phyloP scores from a whole-genome alignment of 805 yeast species.

The Cyberlindnera mycetangii region DNA sequence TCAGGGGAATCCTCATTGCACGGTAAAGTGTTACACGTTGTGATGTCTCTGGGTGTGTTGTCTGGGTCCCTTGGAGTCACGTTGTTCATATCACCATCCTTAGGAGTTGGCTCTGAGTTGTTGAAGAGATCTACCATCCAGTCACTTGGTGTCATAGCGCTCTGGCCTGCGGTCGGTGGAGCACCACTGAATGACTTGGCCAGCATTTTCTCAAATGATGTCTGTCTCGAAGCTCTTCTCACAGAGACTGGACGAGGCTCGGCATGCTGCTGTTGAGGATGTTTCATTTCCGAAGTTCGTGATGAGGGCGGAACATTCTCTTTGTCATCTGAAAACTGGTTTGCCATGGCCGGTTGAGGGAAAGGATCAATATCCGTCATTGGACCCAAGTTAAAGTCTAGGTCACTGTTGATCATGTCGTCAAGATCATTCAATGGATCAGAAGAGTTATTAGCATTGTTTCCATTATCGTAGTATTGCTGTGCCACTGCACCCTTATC shows the following conservation, averaged over 20 bases:
- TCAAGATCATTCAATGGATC: slow-evolving; percentile 39
- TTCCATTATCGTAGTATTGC: slow-evolving; percentile 13
- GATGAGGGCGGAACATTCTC: slow-evolving; percentile 39
- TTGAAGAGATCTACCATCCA: slow-evolving; percentile 28
- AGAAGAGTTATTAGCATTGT: slow-evolving; percentile 26
- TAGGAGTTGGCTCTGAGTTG: slow-evolving; percentile 27
- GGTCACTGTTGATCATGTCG: slow-evolving; percentile 27
- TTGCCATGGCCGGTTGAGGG: slow-evolving; percentile 17
- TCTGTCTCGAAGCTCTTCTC: slow-evolving; percentile 29
- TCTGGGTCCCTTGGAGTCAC: slow-evolving; percentile 17
- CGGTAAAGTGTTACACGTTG: slow-evolving; percentile 31
- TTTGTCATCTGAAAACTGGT: slow-evolving; percentile 26
- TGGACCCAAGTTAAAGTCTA: slow-evolving; percentile 30
- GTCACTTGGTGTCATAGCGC: slow-evolving; percentile 24
- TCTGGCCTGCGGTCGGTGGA: slow-evolving; percentile 15
- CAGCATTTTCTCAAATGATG: slow-evolving; percentile 36
- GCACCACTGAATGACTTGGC: slow-evolving; percentile 37
- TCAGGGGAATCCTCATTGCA: slow-evolving; percentile 30
- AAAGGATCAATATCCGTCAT: slow-evolving; percentile 31
- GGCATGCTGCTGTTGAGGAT: background rate
- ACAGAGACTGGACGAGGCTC: slow-evolving; percentile 15
- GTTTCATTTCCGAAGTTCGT: background rate
- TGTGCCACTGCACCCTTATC: slow-evolving; percentile 7
- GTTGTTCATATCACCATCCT: slow-evolving; percentile 18
- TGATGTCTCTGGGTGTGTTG: slow-evolving; percentile 30